Conservation (phyloP, 352 stramenopile species). For the Phytopythium sindhum region DNA sequence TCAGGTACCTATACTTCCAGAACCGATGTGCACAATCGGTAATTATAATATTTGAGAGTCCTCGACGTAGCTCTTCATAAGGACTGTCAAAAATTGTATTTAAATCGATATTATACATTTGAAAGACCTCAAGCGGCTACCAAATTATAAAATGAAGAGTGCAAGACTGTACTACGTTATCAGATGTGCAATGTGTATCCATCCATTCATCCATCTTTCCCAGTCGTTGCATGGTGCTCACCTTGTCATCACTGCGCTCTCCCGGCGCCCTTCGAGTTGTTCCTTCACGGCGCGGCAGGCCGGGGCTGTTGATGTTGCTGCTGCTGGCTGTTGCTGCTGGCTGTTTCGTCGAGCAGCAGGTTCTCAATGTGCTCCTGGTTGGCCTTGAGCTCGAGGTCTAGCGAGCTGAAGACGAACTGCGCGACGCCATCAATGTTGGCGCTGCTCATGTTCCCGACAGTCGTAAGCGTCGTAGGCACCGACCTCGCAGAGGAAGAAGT, state of each 20-base stretch:
- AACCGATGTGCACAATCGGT: too few relatives aligned
- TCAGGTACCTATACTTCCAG: too few relatives aligned
- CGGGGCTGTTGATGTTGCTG: neutral
- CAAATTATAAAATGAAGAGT: neutral
- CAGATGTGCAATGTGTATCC: neutral
- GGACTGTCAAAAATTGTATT: too few relatives aligned
- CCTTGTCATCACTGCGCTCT: neutral
- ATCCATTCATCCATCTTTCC: neutral
- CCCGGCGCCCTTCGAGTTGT: neutral
- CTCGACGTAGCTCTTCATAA: too few relatives aligned
- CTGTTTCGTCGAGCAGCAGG: conserved; percentile 14
- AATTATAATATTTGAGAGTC: too few relatives aligned
- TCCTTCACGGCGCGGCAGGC: neutral
- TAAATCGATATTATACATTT: too few relatives aligned
- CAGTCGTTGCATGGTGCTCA: neutral
- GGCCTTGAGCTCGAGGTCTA: conserved; percentile 16
- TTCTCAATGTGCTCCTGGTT: conserved; percentile 18
- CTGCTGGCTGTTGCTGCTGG: neutral
- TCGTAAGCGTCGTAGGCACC: neutral
- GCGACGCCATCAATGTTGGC: conserved; percentile 16
- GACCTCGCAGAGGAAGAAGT: neutral
- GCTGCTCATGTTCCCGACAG: neutral
- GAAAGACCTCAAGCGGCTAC: too few relatives aligned
- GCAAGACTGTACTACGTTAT: neutral
- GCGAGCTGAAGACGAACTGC: conserved; percentile 23